phyloP scores from a whole-genome alignment of 768 basidiomycete species.

The Tulasnella sp. region DNA sequence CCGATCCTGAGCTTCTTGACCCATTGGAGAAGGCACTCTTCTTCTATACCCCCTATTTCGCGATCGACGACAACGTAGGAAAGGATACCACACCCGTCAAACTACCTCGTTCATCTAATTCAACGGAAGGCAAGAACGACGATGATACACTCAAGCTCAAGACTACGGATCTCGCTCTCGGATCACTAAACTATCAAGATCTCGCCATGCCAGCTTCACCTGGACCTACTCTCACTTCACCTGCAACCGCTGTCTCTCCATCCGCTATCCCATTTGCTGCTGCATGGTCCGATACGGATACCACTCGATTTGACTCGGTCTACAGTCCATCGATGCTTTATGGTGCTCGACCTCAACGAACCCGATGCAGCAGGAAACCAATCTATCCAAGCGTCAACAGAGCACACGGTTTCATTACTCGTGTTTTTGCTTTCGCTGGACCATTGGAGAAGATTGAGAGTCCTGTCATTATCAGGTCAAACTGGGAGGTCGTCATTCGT shows the following conservation, averaged over 20 bases:
- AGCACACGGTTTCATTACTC: no score
- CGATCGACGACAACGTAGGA: not conserved
- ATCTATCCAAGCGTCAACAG: no score
- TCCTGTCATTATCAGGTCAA: conserved; percentile 2
- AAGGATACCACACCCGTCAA: not conserved
- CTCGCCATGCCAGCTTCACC: not conserved
- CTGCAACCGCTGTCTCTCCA: not conserved
- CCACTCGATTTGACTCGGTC: not conserved
- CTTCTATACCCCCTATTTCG: not conserved
- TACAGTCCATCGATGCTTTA: not conserved
- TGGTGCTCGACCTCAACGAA: not conserved
- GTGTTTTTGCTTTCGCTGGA: no score
- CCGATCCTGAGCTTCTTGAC: not conserved
- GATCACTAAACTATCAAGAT: no score
- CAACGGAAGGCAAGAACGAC: no score
- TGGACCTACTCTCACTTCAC: not conserved
- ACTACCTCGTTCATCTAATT: not conserved
- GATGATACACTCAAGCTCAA: no score
- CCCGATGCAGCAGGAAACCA: not conserved
- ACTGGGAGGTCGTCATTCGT: conserved; percentile 5
- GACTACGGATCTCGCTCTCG: no score
- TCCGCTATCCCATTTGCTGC: not conserved
- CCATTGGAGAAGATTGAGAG: conserved; percentile 13
- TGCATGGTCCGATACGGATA: not conserved
- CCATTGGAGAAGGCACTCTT: not conserved